A percentile compares a stretch with the other conserved stretches of the same genome.
Conservation (phyloP, 495 filamentous ascomycete species). For the Xylaria scruposa region DNA sequence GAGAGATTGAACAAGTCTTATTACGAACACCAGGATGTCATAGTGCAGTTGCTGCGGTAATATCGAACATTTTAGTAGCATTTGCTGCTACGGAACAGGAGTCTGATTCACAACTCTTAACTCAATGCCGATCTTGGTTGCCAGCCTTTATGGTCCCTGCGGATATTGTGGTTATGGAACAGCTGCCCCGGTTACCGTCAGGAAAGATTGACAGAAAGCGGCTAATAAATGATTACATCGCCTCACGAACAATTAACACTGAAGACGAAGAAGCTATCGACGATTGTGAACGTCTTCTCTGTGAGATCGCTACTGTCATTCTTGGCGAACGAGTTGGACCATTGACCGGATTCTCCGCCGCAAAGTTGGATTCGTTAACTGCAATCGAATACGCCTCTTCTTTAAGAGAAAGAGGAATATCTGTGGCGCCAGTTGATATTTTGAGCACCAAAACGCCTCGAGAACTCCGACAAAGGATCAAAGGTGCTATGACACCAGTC, state of each 20-base stretch:
- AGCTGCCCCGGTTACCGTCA: constrained; percentile 74
- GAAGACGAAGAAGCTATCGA: constrained; percentile 35
- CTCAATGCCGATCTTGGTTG: constrained; percentile 72
- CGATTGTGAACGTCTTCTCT: constrained; percentile 55
- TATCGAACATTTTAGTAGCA: constrained; percentile 65
- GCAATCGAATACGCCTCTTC: constrained; percentile 70
- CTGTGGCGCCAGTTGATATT: constrained; percentile 60
- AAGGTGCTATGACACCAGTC: background rate
- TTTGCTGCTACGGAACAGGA: constrained; percentile 64
- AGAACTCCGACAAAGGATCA: constrained; percentile 27
- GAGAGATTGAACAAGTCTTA: constrained; percentile 78
- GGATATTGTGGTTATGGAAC: constrained; percentile 64
- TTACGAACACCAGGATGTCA: constrained; percentile 59
- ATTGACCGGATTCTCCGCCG: constrained; percentile 53
- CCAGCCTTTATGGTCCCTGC: constrained; percentile 79
- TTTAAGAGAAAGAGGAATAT: constrained; percentile 60
- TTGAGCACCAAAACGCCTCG: constrained; percentile 57
- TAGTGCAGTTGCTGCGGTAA: constrained; percentile 65
- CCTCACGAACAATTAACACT: constrained; percentile 22
- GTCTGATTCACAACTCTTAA: constrained; percentile 50
- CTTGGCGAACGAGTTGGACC: constrained; percentile 51
- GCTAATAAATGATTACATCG: constrained; percentile 63
- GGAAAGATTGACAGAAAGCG: constrained; percentile 77
- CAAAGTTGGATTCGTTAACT: constrained; percentile 74
- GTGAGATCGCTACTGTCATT: constrained; percentile 51